Evolutionary conservation across 352 stramenopile species (phyloP).

Genomic region (Pythium dissimile): DNA sequence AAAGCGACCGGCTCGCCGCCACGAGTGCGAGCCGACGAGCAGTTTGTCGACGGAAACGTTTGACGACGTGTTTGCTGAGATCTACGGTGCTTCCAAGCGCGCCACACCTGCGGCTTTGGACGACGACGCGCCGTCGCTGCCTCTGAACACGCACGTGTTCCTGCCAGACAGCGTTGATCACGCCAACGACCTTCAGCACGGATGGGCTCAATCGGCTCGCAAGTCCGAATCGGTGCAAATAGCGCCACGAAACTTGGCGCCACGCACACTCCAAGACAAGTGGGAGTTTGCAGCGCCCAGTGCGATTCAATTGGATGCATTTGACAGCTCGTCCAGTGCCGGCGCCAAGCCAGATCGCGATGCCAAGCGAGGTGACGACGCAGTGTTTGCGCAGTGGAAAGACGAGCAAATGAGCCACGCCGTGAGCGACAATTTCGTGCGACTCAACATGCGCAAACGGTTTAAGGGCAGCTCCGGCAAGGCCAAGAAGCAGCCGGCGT

Average conservation of each 20-base stretch:
- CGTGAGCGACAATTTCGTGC: slow-evolving; percentile 80
- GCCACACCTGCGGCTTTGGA: not conserved
- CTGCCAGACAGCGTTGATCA: not conserved
- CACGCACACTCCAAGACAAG: not conserved
- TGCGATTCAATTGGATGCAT: slow-evolving; percentile 20
- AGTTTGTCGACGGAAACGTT: slow-evolving; percentile 18
- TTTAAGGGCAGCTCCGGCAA: slow-evolving; percentile 66
- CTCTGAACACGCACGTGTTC: slow-evolving; percentile 12
- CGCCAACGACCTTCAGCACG: not conserved
- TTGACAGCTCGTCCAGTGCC: slow-evolving; percentile 2
- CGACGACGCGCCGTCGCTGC: slow-evolving; percentile 13
- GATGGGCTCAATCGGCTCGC: not conserved
- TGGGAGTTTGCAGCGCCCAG: slow-evolving; percentile 17
- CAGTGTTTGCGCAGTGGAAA: slow-evolving; percentile 54
- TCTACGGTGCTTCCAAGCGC: slow-evolving; percentile 19
- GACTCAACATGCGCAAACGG: slow-evolving; percentile 74
- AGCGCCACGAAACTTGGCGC: not conserved
- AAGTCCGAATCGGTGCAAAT: not conserved
- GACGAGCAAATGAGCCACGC: slow-evolving; percentile 39
- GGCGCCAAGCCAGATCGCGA: not conserved
- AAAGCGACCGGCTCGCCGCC: not conserved
- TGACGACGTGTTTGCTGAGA: slow-evolving; percentile 26
- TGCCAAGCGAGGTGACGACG: not conserved
- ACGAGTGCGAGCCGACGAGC: too few relatives aligned
- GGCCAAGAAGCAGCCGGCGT: slow-evolving; percentile 62